Percentiles rank a stretch among this genome's conserved stretches.
Evolutionary conservation across 108 stramenopile genomes (phyloP).

Genomic region (Cyclostephanos tholiformis): DNA sequence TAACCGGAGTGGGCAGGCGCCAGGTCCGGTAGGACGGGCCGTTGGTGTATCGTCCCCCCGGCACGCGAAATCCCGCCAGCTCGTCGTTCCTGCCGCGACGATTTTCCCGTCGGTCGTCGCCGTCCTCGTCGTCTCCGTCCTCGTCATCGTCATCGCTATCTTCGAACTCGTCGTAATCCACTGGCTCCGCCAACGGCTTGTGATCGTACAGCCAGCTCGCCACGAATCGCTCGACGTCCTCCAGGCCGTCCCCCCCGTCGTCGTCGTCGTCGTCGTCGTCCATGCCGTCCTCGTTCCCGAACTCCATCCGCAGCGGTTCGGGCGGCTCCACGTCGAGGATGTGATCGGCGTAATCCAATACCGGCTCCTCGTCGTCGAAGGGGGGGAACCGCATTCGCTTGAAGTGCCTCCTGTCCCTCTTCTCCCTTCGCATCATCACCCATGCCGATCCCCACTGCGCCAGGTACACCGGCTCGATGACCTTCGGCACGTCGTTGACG

Average conservation of each 20-base stretch:
- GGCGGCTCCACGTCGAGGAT: slow-evolving; percentile 97
- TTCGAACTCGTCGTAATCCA: slow-evolving; percentile 56
- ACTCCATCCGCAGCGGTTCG: slow-evolving; percentile 86
- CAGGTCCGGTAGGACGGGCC: slow-evolving; percentile 94
- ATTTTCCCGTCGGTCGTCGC: not conserved
- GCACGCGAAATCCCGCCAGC: slow-evolving; percentile 51
- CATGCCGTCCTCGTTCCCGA: slow-evolving; percentile 63
- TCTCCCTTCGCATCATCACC: slow-evolving; percentile 99
- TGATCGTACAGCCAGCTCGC: slow-evolving; percentile 84
- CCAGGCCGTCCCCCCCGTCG: slow-evolving; percentile 64
- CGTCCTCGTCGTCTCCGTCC: slow-evolving; percentile 46
- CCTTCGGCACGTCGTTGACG: slow-evolving; percentile 97
- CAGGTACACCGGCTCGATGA: slow-evolving; percentile 97
- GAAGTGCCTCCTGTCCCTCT: slow-evolving; percentile 98
- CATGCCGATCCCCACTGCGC: slow-evolving; percentile 99
- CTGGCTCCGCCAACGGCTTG: slow-evolving; percentile 69
- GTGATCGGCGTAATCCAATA: slow-evolving; percentile 99
- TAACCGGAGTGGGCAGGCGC: slow-evolving; percentile 92
- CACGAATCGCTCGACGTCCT: slow-evolving; percentile 56
- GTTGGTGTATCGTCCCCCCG: slow-evolving; percentile 78
- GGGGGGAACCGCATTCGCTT: slow-evolving; percentile 99
- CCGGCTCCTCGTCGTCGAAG: slow-evolving; percentile 99
- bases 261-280: slow-evolving; percentile 59
- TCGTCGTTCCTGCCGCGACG: slow-evolving; percentile 31
- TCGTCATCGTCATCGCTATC: slow-evolving; percentile 68